Percentiles rank a stretch among this genome's conserved stretches.
phyloP scores from a whole-genome alignment of 495 filamentous ascomycete genomes.

The Aspergillus taichungensis region DNA sequence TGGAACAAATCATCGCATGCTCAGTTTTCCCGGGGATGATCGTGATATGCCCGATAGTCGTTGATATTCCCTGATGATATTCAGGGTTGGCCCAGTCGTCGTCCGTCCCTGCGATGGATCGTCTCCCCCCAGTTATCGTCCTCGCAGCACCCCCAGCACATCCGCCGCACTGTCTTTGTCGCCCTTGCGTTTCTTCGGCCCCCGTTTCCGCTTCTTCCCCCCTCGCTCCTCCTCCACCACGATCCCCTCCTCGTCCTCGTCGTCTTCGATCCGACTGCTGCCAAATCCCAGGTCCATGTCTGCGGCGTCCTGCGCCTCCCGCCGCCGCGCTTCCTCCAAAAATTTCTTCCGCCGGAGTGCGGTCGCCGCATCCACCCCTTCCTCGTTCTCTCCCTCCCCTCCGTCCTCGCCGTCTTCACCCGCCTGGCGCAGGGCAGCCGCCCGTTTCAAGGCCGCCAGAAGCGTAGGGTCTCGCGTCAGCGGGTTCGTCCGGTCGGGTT shows the following conservation, averaged over 20 bases:
- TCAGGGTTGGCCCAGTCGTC: no score
- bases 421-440: conserved; percentile 57
- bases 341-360: conserved; percentile 63
- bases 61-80: no score
- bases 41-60: no score
- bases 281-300: conserved; percentile 96
- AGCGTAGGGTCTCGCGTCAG: conserved; percentile 65
- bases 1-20: no score
- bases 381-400: conserved; percentile 35
- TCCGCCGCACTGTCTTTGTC: conserved; percentile 74
- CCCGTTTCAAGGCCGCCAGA: conserved; percentile 76
- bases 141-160: conserved; percentile 72
- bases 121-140: conserved; percentile 40
- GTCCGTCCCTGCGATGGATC: background rate
- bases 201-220: conserved; percentile 65
- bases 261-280: conserved; percentile 70
- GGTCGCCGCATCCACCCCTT: conserved; percentile 39
- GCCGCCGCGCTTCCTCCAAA: conserved; percentile 48
- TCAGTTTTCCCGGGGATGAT: no score
- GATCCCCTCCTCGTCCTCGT: conserved; percentile 66
- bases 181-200: conserved; percentile 78
- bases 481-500: conserved; percentile 39
- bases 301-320: conserved; percentile 70
- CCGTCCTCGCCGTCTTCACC: conserved; percentile 21
- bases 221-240: conserved; percentile 52